Conservation (phyloP, 768 basidiomycete genomes). For the Naganishia onofrii region DNA sequence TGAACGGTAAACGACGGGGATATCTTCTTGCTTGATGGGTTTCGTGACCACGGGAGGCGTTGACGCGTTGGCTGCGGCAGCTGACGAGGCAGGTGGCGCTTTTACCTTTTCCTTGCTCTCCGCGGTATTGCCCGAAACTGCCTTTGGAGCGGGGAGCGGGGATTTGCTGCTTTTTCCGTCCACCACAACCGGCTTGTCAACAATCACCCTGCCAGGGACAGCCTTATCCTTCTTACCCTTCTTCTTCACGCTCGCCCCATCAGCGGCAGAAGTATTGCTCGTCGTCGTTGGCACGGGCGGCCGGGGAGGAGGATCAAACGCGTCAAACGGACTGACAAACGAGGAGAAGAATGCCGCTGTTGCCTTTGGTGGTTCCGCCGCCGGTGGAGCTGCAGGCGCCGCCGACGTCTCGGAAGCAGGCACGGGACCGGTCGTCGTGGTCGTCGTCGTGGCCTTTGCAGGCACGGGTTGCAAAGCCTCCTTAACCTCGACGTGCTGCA, state of each 20-base stretch:
- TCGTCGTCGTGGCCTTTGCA: neutral
- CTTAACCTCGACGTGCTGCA: neutral
- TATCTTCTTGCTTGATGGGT: slow-evolving; percentile 6
- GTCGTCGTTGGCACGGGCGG: neutral
- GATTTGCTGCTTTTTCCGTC: neutral
- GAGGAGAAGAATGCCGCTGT: neutral
- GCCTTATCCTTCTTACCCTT: slow-evolving; percentile 20
- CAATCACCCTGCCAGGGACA: neutral
- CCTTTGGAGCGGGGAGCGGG: neutral
- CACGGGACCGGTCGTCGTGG: neutral
- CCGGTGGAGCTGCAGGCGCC: neutral
- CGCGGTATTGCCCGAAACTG: neutral
- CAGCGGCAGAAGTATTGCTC: neutral
- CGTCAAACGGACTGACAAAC: slow-evolving; percentile 31
- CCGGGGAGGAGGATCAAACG: slow-evolving; percentile 15
- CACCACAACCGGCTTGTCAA: neutral
- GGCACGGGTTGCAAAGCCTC: neutral
- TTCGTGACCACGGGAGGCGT: neutral
- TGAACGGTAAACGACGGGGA: slow-evolving; percentile 4
- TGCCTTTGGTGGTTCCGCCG: neutral
- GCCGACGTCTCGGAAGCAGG: too few relatives aligned
- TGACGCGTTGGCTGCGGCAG: neutral
- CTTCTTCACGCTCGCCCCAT: slow-evolving; percentile 1
- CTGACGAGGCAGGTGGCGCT: neutral
- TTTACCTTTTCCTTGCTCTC: neutral